These are phyloP conservation scores for Bretziella fagacearum DNA, from an alignment of 2,329 filamentous ascomycete species.

Conservation along the genomic window DNA sequence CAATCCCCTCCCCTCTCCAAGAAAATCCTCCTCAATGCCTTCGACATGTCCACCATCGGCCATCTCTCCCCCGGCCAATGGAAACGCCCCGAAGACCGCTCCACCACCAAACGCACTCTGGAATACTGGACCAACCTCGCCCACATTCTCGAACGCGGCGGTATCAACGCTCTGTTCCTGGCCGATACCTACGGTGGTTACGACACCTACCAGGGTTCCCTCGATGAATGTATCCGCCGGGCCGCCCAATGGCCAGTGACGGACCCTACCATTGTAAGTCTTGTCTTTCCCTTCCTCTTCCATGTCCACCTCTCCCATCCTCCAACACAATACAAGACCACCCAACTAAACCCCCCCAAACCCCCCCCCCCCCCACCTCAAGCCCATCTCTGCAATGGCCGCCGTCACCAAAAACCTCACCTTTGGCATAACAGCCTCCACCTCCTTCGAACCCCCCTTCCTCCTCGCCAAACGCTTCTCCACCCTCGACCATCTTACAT, in stretches of 20 bases:
- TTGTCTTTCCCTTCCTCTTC: not conserved
- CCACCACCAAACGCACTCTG: slow-evolving; percentile 40
- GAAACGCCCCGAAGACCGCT: slow-evolving; percentile 45
- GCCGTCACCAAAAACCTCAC: slow-evolving; percentile 46
- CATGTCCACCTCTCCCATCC: not conserved
- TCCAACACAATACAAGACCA: not conserved
- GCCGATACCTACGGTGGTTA: slow-evolving; percentile 50
- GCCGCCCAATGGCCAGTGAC: slow-evolving; percentile 50
- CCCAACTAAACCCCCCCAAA: not conserved
- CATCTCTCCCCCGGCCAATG: slow-evolving; percentile 50
- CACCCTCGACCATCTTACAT: slow-evolving; percentile 44
- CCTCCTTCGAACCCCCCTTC: slow-evolving; percentile 45
- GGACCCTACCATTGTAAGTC: slow-evolving; percentile 42
- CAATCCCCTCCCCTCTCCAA: not conserved
- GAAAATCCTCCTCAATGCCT: slow-evolving; percentile 42
- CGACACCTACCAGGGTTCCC: slow-evolving; percentile 41
- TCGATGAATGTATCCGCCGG: slow-evolving; percentile 43
- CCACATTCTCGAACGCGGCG: slow-evolving; percentile 42
- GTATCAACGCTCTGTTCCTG: slow-evolving; percentile 47
- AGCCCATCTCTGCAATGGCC: slow-evolving; percentile 49
- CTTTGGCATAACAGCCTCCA: slow-evolving; percentile 46
- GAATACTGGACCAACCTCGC: slow-evolving; percentile 49
- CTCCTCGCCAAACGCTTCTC: slow-evolving; percentile 45
- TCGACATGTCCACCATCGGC: slow-evolving; percentile 48
- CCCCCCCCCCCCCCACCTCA: not conserved